Percentiles rank a stretch among this genome's conserved stretches.
Evolutionary conservation across 2,329 filamentous ascomycete genomes (phyloP).

Genomic region (Microdochium trichocladiopsis): DNA sequence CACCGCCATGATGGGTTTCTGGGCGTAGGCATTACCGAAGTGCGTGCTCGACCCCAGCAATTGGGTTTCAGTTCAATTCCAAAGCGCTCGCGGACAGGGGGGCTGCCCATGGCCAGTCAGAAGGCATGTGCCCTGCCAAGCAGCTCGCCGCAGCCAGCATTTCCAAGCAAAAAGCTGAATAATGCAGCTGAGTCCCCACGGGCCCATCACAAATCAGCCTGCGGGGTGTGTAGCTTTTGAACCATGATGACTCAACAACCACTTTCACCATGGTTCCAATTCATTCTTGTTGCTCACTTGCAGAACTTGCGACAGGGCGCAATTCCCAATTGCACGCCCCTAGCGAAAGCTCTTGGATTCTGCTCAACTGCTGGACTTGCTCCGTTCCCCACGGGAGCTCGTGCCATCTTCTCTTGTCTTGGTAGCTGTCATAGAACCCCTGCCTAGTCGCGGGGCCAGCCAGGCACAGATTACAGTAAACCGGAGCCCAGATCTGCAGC

Average conservation of each 20-base stretch:
- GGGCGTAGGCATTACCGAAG: background rate
- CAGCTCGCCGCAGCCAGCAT: background rate
- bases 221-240: background rate
- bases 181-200: background rate
- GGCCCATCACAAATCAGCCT: background rate
- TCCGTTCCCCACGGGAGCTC: no score
- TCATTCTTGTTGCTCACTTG: background rate
- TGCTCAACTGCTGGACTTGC: no score
- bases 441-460: no score
- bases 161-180: constrained; percentile 1
- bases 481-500: no score
- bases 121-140: background rate
- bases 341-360: no score
- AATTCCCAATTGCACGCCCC: background rate
- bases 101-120: background rate
- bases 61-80: background rate
- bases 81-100: background rate
- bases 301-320: background rate
- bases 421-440: no score
- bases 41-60: background rate
- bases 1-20: background rate
- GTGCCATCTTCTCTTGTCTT: no score
- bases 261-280: background rate
- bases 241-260: background rate
- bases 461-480: no score